Base-by-base conservation (phyloP, 352 stramenopile genomes). In the Phytophthora chlamydospora region DNA sequence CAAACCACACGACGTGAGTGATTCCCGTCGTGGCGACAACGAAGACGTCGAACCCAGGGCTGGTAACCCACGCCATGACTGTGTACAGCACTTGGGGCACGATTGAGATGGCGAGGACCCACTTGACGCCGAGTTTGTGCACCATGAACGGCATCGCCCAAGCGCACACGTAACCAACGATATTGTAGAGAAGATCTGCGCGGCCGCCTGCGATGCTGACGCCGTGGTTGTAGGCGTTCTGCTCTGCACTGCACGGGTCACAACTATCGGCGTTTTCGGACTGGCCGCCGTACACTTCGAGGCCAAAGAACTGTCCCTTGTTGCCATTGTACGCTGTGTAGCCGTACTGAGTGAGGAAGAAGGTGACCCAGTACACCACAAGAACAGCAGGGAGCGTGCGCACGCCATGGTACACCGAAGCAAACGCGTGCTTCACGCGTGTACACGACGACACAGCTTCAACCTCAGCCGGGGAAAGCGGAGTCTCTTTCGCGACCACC, bases 291-390 rank as follows among this genome's bases (percentile, higher is more conserved):
- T 70, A 82, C 13, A 89, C 79, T 38, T 82, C 66, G 16, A 85
- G 41, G 11, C 79, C 79, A 47, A 86, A 85, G 58, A 85, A 87
- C 48, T 87, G 75, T 0, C 79, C 76, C 44, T 88, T 88, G 61
- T 74, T 79, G 41, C 75, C 70, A 54, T 85, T 87, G 72, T 89
- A 89, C 1, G 79, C 58, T 5, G 73, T 78, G 49, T 67, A 85
- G 7, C 73, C 76, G 36, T 80, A 85, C 44, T 75, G 59, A 1
- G 70, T 39, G 21, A 76, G 66, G 57, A 82, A 75, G 39, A 83
- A 75, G 31, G 62, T 61, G 10, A 68, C 31, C 57, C 48, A 64
- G 53, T 80, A 86, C 12, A 80, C 39, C 4, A 34, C 63, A 0
- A 83, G 63, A 1, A 64, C 53, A 13, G 10, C 4, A 11, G 73